Percentiles rank a stretch among this genome's conserved stretches.
These are phyloP conservation scores for Selenicereus undatus DNA, from an alignment of 148 eudicot species.

Conservation along the genomic window DNA sequence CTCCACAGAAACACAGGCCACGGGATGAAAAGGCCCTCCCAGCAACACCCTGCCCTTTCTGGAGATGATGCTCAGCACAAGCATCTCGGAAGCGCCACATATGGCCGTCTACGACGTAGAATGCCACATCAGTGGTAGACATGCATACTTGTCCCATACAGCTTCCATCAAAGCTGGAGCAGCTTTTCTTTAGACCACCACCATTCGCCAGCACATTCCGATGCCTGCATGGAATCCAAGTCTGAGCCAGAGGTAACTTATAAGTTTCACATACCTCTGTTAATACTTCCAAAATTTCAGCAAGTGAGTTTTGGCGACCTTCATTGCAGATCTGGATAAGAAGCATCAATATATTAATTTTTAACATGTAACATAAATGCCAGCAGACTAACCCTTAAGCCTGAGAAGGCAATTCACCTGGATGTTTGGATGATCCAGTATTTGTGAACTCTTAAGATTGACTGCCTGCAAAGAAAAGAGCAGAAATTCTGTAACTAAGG, in stretches of 20 bases:
- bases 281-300: slow-evolving; percentile 81
- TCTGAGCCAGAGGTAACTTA: slow-evolving; percentile 88
- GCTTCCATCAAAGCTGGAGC: slow-evolving; percentile 89
- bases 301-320: slow-evolving; percentile 85
- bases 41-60: slow-evolving; percentile 87
- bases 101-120: slow-evolving; percentile 79
- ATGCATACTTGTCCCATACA: slow-evolving; percentile 92
- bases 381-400: slow-evolving; percentile 3
- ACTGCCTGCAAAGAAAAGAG: slow-evolving; percentile 67
- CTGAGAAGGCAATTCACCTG: slow-evolving; percentile 42
- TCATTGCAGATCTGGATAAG: slow-evolving; percentile 74
- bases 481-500: slow-evolving; percentile 30
- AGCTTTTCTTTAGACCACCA: slow-evolving; percentile 77
- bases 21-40: slow-evolving; percentile 70
- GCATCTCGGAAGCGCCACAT: slow-evolving; percentile 97
- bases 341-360: slow-evolving; percentile 16
- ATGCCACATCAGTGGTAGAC: slow-evolving; percentile 92
- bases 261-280: slow-evolving; percentile 83
- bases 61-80: slow-evolving; percentile 91
- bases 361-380: slow-evolving; percentile 10
- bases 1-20: slow-evolving; percentile 61
- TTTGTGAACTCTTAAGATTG: slow-evolving; percentile 82
- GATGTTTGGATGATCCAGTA: slow-evolving; percentile 63
- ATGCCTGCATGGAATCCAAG: slow-evolving; percentile 95
- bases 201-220: slow-evolving; percentile 75